phyloP scores from a whole-genome alignment of 495 filamentous ascomycete species.

The Penicillium manginii region DNA sequence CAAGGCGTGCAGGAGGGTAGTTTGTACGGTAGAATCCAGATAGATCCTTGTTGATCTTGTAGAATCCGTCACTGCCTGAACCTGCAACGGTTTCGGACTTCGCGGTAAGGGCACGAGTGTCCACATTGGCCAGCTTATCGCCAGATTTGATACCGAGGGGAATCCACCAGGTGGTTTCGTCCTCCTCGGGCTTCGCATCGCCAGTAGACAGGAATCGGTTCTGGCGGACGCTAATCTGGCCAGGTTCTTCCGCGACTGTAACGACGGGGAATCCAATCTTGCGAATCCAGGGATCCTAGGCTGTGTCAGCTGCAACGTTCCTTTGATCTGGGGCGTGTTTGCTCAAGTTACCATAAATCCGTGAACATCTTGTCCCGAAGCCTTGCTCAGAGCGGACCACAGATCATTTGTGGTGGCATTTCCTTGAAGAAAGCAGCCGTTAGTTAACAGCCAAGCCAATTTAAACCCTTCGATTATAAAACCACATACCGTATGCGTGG shows the following conservation, averaged over 20 bases:
- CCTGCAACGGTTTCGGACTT: conserved; percentile 75
- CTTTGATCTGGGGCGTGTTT: neutral
- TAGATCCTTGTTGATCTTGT: conserved; percentile 88
- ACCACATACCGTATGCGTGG: conserved; percentile 67
- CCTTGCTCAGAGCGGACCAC: conserved; percentile 87
- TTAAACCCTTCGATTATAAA: neutral
- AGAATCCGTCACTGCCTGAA: conserved; percentile 74
- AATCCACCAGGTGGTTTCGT: conserved; percentile 95
- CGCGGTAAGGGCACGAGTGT: conserved; percentile 64
- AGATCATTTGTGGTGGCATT: conserved; percentile 94
- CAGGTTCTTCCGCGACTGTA: conserved; percentile 79
- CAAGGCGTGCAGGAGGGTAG: conserved; percentile 78
- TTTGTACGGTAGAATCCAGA: conserved; percentile 93
- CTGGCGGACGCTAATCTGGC: conserved; percentile 81
- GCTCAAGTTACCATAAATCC: conserved; percentile 69
- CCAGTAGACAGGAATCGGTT: conserved; percentile 87
- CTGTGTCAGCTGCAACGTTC: conserved; percentile 15
- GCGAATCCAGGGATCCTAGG: conserved; percentile 81
- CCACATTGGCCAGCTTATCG: conserved; percentile 35
- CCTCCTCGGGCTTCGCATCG: conserved; percentile 87
- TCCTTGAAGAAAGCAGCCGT: conserved; percentile 36
- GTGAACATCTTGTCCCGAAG: conserved; percentile 85
- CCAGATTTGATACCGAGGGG: conserved; percentile 76
- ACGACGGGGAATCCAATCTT: conserved; percentile 93
- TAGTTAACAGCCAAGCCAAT: neutral